Conservation (phyloP, 2,329 filamentous ascomycete species). For the Thermoascus crustaceus region DNA sequence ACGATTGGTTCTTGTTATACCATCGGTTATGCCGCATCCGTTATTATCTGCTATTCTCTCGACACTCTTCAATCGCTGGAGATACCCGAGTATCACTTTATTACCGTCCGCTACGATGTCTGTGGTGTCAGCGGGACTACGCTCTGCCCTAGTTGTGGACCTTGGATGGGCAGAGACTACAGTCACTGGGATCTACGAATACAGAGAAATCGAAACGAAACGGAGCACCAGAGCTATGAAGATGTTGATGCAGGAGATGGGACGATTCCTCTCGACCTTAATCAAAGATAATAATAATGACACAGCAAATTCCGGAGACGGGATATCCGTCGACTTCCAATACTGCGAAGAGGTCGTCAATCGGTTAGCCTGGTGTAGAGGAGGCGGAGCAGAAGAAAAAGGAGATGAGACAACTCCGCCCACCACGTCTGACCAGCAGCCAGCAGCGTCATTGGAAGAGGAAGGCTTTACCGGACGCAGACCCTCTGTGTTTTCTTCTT, state of each 20-base stretch:
- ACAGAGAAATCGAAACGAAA: slow-evolving; percentile 65
- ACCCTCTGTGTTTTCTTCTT: slow-evolving; percentile 2
- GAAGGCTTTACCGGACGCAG: slow-evolving; percentile 5
- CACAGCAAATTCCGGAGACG: slow-evolving; percentile 27
- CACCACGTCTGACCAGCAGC: too few species aligned
- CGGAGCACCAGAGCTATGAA: slow-evolving; percentile 69
- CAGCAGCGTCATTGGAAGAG: too few species aligned
- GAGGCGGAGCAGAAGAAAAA: too few species aligned
- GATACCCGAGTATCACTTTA: slow-evolving; percentile 71
- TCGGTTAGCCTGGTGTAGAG: slow-evolving; percentile 75
- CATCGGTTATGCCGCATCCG: slow-evolving; percentile 67
- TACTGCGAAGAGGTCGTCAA: slow-evolving; percentile 73
- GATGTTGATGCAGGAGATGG: slow-evolving; percentile 60
- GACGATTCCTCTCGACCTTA: slow-evolving; percentile 29
- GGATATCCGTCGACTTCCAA: slow-evolving; percentile 55
- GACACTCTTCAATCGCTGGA: slow-evolving; percentile 72
- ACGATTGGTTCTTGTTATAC: slow-evolving; percentile 65
- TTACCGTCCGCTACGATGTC: slow-evolving; percentile 68
- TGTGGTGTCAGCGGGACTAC: slow-evolving; percentile 68
- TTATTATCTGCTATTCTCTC: slow-evolving; percentile 68
- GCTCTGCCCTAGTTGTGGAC: slow-evolving; percentile 80
- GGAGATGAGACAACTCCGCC: too few species aligned
- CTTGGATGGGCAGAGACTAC: slow-evolving; percentile 88
- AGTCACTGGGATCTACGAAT: slow-evolving; percentile 83
- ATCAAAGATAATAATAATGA: slow-evolving; percentile 17